phyloP scores from a whole-genome alignment of 768 basidiomycete genomes.

The Trametes meyenii region DNA sequence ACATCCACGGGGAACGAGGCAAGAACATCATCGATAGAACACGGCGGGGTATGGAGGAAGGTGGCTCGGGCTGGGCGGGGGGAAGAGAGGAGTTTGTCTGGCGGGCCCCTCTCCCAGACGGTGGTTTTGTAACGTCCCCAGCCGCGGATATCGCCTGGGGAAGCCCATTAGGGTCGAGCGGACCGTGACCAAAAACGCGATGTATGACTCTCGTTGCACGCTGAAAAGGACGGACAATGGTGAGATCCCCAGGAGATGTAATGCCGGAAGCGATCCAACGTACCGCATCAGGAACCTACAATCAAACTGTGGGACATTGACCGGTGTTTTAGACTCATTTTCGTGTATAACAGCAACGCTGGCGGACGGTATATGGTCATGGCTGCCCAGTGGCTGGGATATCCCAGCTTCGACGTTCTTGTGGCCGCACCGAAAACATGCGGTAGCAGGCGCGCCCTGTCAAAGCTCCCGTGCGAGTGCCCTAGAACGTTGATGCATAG shows the following conservation, averaged over 20 bases:
- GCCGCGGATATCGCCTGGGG: conserved; percentile 12
- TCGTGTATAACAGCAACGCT: conserved; percentile 3
- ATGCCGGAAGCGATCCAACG: conserved; percentile 18
- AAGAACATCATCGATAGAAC: conserved; percentile 22
- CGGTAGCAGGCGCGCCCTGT: conserved; percentile 18
- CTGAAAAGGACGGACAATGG: conserved; percentile 25
- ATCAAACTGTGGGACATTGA: conserved; percentile 14
- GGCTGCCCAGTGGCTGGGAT: conserved; percentile 15
- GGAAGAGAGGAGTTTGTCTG: conserved; percentile 8
- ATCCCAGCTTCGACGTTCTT: conserved; percentile 22
- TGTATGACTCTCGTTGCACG: conserved; percentile 18
- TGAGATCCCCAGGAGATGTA: conserved; percentile 21
- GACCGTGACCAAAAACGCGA: conserved; percentile 19
- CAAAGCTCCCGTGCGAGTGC: conserved; percentile 17
- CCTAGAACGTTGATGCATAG: conserved; percentile 18
- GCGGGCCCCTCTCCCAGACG: conserved; percentile 6
- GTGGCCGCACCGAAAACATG: conserved; percentile 24
- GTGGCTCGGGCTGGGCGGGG: not conserved
- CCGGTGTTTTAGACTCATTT: conserved; percentile 12
- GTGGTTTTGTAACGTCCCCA: conserved; percentile 20
- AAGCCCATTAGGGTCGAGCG: conserved; percentile 13
- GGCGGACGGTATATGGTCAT: conserved; percentile 17
- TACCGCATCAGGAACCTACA: conserved; percentile 17
- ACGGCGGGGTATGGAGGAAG: conserved; percentile 11
- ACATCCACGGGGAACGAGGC: conserved; percentile 21